Percentiles rank a stretch among this genome's conserved stretches.
Evolutionary conservation across 2,329 filamentous ascomycete species (phyloP).

Genomic region (Sporothrix pseudoabietina): DNA sequence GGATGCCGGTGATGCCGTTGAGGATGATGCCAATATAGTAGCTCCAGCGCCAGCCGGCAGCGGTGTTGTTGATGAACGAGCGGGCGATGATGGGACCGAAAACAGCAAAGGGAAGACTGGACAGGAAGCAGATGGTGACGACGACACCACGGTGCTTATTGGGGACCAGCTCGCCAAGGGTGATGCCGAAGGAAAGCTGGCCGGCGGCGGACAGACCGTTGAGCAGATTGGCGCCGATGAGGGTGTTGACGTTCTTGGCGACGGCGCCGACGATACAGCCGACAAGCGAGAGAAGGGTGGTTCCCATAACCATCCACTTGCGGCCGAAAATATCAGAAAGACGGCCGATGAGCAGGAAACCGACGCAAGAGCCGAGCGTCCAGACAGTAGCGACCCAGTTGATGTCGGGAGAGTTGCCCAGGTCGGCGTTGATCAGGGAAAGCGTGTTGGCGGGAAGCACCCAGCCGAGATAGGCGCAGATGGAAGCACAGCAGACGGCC

Average conservation of each 20-base stretch:
- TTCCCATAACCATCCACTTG: constrained; percentile 46
- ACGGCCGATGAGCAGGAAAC: constrained; percentile 47
- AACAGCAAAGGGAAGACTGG: constrained; percentile 46
- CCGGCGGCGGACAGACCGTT: constrained; percentile 47
- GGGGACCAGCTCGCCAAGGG: constrained; percentile 49
- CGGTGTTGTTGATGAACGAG: constrained; percentile 48
- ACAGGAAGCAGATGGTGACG: constrained; percentile 45
- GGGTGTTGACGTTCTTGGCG: constrained; percentile 42
- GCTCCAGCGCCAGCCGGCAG: constrained; percentile 51
- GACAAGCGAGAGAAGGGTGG: constrained; percentile 42
- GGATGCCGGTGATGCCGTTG: constrained; percentile 44
- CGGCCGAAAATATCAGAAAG: constrained; percentile 49
- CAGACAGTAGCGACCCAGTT: constrained; percentile 44
- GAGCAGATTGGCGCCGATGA: constrained; percentile 45
- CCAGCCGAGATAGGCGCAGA: constrained; percentile 44
- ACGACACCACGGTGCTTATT: constrained; percentile 46
- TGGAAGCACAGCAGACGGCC: constrained; percentile 43
- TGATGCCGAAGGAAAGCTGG: constrained; percentile 48
- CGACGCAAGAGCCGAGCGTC: constrained; percentile 46
- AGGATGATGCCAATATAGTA: constrained; percentile 54
- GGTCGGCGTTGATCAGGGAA: constrained; percentile 42
- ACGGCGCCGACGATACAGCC: constrained; percentile 45
- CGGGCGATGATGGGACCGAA: constrained; percentile 53
- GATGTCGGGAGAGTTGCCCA: constrained; percentile 41
- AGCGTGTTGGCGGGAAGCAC: constrained; percentile 44